phyloP scores from a whole-genome alignment of 176 grass and related monocot genomes.

The Neostapfia colusana region DNA sequence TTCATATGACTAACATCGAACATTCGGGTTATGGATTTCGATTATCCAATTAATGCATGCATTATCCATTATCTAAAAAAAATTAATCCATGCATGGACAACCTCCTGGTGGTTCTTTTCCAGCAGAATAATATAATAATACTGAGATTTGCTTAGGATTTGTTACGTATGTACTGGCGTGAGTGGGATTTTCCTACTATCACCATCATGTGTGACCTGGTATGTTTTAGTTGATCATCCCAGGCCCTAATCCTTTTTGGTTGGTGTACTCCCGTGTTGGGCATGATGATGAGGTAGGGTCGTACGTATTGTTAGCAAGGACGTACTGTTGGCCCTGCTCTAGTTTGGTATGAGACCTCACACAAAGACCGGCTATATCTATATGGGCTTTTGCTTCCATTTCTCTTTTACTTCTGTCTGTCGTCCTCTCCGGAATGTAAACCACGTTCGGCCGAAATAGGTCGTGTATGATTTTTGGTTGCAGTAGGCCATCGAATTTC shows the following conservation, averaged over 20 bases:
- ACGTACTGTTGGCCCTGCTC: not conserved
- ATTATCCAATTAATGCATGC: too few relatives aligned
- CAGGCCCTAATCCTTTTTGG: not conserved
- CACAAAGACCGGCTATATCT: not conserved
- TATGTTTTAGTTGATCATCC: not conserved
- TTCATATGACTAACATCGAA: too few relatives aligned
- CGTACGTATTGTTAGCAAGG: not conserved
- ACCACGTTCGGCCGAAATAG: too few relatives aligned
- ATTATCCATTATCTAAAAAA: too few relatives aligned
- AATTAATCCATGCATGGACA: too few relatives aligned
- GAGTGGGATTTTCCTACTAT: not conserved
- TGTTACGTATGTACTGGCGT: not conserved
- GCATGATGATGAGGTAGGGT: constrained; percentile 23
- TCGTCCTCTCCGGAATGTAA: too few relatives aligned
- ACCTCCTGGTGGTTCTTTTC: not conserved
- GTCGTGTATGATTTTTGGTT: too few relatives aligned
- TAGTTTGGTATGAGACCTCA: not conserved
- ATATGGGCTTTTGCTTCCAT: not conserved
- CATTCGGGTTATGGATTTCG: too few relatives aligned
- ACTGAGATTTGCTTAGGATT: not conserved
- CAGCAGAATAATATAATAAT: too few relatives aligned
- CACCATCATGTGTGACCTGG: not conserved
- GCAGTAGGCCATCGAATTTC: too few relatives aligned
- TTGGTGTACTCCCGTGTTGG: constrained; percentile 1
- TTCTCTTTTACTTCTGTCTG: not conserved